Evolutionary conservation across 768 basidiomycete species (phyloP).

Genomic region (Candolleomyces efflorescens): DNA sequence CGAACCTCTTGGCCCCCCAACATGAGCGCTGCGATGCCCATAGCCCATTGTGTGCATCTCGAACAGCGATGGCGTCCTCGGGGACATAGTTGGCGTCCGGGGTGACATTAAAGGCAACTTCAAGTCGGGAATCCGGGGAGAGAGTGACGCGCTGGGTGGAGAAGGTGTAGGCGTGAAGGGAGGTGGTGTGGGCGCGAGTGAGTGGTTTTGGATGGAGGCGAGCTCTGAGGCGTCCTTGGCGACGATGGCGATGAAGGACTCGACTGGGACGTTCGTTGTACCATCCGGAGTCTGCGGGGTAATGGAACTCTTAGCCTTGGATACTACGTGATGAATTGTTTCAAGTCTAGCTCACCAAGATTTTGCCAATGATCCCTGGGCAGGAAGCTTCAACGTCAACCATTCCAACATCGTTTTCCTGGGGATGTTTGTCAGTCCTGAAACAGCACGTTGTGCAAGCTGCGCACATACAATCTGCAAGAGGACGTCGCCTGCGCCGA

Average conservation of each 20-base stretch:
- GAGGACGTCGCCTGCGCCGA: conserved; percentile 77
- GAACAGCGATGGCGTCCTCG: conserved; percentile 26
- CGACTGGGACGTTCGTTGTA: conserved; percentile 80
- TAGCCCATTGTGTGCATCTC: conserved; percentile 26
- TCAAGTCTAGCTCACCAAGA: conserved; percentile 56
- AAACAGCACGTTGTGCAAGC: background rate
- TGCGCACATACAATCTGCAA: conserved; percentile 76
- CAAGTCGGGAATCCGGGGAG: conserved; percentile 19
- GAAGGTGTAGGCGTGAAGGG: conserved; percentile 22
- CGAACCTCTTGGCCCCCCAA: conserved; percentile 13
- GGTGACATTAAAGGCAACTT: conserved; percentile 17
- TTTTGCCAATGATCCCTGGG: conserved; percentile 91
- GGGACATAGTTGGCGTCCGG: conserved; percentile 18
- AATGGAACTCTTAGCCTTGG: background rate
- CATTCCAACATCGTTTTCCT: conserved; percentile 95
- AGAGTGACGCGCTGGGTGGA: conserved; percentile 18
- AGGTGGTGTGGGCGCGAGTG: conserved; percentile 19
- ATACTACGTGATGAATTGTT: background rate
- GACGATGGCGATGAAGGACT: conserved; percentile 85
- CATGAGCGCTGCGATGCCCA: conserved; percentile 20
- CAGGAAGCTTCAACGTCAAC: conserved; percentile 99
- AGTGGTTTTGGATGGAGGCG: conserved; percentile 18
- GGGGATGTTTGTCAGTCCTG: conserved; percentile 2
- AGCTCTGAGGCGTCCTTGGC: conserved; percentile 53
- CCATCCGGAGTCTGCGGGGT: conserved; percentile 51